phyloP scores from a whole-genome alignment of 1,284 basidiomycete genomes.

The Trametes pubescens region DNA sequence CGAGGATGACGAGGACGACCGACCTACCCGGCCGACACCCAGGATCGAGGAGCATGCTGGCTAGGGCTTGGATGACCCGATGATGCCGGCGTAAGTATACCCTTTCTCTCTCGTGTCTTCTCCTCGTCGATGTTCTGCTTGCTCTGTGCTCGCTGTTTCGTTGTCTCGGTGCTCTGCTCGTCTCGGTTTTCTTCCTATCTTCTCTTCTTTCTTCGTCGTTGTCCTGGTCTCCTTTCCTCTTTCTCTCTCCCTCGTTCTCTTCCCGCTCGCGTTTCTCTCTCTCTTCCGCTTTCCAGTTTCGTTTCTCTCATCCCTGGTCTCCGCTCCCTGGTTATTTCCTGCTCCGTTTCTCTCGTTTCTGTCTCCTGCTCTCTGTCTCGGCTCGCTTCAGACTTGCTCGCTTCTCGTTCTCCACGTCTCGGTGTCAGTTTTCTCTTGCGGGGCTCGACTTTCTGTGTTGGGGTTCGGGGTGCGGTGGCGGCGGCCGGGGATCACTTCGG shows the following conservation, averaged over 20 bases:
- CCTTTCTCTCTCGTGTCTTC: background rate
- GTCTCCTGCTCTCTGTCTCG: background rate
- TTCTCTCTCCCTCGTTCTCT: background rate
- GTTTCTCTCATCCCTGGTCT: background rate
- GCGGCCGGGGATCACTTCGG: conserved; percentile 1
- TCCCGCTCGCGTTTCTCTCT: background rate
- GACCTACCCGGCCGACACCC: background rate
- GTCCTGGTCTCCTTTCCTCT: background rate
- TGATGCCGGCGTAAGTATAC: background rate
- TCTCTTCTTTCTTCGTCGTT: background rate
- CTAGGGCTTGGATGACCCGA: conserved; percentile 1
- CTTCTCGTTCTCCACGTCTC: too few relatives aligned
- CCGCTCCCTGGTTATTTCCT: too few relatives aligned
- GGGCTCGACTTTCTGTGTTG: background rate
- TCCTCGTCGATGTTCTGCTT: too few relatives aligned
- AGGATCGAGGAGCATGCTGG: background rate
- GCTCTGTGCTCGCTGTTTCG: background rate
- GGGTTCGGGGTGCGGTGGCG: background rate
- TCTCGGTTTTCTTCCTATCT: background rate
- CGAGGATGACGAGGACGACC: background rate
- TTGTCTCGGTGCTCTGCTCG: background rate
- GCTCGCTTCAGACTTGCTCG: too few relatives aligned
- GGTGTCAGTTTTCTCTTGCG: background rate
- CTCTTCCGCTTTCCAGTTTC: background rate
- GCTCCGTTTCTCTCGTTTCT: background rate